A percentile compares a stretch with the other conserved stretches of the same genome.
Evolutionary conservation across 2,329 filamentous ascomycete genomes (phyloP).

Genomic region (Fusarium camptoceras): DNA sequence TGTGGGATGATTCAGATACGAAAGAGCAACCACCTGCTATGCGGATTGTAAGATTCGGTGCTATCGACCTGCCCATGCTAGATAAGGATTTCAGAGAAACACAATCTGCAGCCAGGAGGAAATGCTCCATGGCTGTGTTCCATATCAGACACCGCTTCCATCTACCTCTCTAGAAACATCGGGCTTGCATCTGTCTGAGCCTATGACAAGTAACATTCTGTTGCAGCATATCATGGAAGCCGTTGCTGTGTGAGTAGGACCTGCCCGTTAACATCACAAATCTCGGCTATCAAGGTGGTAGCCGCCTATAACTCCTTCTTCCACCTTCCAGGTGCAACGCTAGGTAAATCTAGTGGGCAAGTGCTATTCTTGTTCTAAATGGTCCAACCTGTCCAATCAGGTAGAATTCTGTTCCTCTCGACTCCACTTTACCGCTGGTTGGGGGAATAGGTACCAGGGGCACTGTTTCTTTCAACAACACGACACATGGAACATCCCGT

Average conservation of each 20-base stretch:
- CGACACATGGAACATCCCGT: background rate
- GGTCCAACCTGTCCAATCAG: background rate
- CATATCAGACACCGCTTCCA: background rate
- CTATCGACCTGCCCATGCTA: background rate
- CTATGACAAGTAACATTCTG: background rate
- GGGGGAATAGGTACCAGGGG: background rate
- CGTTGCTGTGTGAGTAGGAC: background rate
- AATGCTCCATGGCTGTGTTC: background rate
- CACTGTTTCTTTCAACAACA: constrained; percentile 28
- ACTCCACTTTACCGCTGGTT: constrained; percentile 15
- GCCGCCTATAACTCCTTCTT: background rate
- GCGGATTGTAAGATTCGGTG: background rate
- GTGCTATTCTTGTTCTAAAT: background rate
- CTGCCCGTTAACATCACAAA: background rate
- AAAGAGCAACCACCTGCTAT: background rate
- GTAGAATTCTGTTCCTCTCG: background rate
- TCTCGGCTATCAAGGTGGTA: background rate
- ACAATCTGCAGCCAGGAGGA: background rate
- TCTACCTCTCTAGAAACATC: background rate
- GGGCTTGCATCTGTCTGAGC: background rate
- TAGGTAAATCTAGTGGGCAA: background rate
- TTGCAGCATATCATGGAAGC: background rate
- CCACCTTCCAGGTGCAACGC: background rate
- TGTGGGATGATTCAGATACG: background rate
- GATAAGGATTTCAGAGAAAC: background rate